phyloP scores from a whole-genome alignment of 129 eudicot species.

The Apium graveolens region DNA sequence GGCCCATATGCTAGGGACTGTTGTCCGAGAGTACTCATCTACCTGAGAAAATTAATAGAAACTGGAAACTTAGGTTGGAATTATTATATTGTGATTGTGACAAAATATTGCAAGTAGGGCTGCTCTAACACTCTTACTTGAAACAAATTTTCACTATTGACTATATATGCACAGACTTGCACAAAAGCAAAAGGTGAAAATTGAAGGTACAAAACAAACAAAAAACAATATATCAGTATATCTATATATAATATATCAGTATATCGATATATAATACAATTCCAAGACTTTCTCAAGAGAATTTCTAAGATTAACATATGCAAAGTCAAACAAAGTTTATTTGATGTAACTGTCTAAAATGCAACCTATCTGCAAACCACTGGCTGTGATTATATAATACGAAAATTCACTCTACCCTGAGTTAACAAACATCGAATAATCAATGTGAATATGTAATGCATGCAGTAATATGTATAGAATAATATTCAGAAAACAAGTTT shows the following conservation, averaged over 20 bases:
- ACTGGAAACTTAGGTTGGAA: not conserved
- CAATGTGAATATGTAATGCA: not conserved
- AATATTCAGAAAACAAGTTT: not conserved
- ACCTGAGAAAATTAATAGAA: slow-evolving; percentile 34
- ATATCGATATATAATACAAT: not conserved
- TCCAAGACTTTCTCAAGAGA: not conserved
- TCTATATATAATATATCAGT: not conserved
- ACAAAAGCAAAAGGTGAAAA: not conserved
- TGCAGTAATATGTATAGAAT: not conserved
- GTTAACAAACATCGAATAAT: not conserved
- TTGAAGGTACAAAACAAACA: not conserved
- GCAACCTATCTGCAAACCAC: not conserved
- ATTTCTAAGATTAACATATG: not conserved
- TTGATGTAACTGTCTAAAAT: not conserved
- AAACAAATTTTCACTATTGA: not conserved
- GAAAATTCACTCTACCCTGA: not conserved
- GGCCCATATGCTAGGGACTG: slow-evolving; percentile 89
- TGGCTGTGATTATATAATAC: not conserved
- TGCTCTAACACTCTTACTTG: not conserved
- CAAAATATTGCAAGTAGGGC: not conserved
- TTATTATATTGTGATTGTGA: not conserved
- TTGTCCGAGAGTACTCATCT: slow-evolving; percentile 69
- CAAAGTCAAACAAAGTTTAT: not conserved
- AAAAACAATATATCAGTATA: not conserved
- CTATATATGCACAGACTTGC: not conserved